Conservation (phyloP, 2,329 filamentous ascomycete species). For the Aspergillus tamarii region DNA sequence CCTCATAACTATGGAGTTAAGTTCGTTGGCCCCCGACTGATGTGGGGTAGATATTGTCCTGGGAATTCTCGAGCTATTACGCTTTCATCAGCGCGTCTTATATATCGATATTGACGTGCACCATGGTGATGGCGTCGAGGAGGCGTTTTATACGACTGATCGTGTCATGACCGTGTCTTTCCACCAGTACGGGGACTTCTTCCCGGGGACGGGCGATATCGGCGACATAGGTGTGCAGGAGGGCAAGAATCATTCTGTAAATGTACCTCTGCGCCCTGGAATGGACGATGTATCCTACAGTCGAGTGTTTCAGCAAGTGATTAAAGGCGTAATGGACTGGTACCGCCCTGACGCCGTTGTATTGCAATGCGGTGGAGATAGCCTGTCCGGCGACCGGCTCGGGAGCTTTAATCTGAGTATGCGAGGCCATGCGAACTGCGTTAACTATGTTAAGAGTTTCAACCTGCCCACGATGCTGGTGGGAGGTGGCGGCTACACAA, state of each 20-base stretch:
- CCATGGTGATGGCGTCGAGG: constrained; percentile 70
- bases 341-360: constrained; percentile 70
- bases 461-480: constrained; percentile 68
- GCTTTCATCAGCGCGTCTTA: constrained; percentile 66
- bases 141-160: constrained; percentile 72
- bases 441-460: constrained; percentile 70
- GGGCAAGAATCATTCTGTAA: constrained; percentile 70
- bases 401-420: constrained; percentile 73
- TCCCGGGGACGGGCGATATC: constrained; percentile 70
- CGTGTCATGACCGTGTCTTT: constrained; percentile 73
- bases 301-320: constrained; percentile 69
- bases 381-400: constrained; percentile 66
- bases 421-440: constrained; percentile 71
- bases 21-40: constrained; percentile 16
- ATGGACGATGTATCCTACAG: constrained; percentile 71
- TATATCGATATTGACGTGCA: constrained; percentile 71
- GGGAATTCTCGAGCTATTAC: constrained; percentile 66
- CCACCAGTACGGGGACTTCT: constrained; percentile 74
- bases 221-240: constrained; percentile 68
- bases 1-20: neutral
- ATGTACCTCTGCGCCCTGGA: constrained; percentile 70
- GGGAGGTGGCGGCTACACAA: constrained; percentile 71
- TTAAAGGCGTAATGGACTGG: constrained; percentile 69
- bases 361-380: constrained; percentile 70
- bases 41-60: constrained; percentile 62